A percentile compares a stretch with the other conserved stretches of the same genome.
phyloP scores from a whole-genome alignment of 2,329 filamentous ascomycete genomes.

The Podosphaera xanthii region DNA sequence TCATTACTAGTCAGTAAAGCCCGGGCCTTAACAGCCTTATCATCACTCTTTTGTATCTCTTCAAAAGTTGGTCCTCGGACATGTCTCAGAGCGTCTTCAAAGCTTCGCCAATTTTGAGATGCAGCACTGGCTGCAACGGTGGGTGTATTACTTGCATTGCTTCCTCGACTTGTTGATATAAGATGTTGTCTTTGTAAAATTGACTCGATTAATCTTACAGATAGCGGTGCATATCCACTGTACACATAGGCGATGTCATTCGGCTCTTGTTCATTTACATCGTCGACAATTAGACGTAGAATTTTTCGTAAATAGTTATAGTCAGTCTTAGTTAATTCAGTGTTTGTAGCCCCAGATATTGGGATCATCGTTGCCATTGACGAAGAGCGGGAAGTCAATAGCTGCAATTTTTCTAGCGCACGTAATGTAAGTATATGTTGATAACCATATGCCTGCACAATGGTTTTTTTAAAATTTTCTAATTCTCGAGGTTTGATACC shows the following conservation, averaged over 20 bases:
- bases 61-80: constrained; percentile 78
- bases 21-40: constrained; percentile 73
- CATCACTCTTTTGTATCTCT: constrained; percentile 74
- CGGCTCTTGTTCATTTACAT: constrained; percentile 85
- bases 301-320: constrained; percentile 74
- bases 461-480: constrained; percentile 67
- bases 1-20: constrained; percentile 56
- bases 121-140: constrained; percentile 28
- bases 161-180: constrained; percentile 43
- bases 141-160: constrained; percentile 24
- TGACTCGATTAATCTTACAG: constrained; percentile 75
- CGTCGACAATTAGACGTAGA: constrained; percentile 76
- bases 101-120: constrained; percentile 72
- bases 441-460: constrained; percentile 83
- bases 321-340: constrained; percentile 49
- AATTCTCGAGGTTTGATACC: constrained; percentile 76
- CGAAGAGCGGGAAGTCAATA: constrained; percentile 58
- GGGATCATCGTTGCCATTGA: constrained; percentile 64
- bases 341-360: constrained; percentile 33
- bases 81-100: constrained; percentile 78
- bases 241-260: constrained; percentile 96
- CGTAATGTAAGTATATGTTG: constrained; percentile 82
- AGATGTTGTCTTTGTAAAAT: constrained; percentile 79
- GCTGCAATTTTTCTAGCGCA: constrained; percentile 68
- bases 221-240: constrained; percentile 85